Percentiles rank a stretch among this genome's conserved stretches.
Conservation (phyloP, 2,329 filamentous ascomycete genomes). For the Truncatella angustata region DNA sequence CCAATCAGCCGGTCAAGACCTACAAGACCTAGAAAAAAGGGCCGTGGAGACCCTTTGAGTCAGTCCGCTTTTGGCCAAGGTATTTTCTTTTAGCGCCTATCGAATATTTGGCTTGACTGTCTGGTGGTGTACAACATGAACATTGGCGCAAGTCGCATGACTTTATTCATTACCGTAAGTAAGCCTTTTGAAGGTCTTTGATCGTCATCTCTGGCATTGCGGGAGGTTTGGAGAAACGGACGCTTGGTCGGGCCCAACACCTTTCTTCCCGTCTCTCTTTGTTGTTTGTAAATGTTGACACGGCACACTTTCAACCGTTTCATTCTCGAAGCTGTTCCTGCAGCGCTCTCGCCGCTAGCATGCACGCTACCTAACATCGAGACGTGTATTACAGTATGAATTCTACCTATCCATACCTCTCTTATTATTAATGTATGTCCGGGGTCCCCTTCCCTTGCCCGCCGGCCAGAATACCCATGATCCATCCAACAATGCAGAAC, state of each 20-base stretch:
- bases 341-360: too few relatives aligned
- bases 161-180: not conserved
- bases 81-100: slow-evolving; percentile 3
- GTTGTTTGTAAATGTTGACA: too few relatives aligned
- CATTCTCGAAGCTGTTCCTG: not conserved
- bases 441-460: slow-evolving; percentile 1
- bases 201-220: too few relatives aligned
- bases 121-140: not conserved
- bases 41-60: not conserved
- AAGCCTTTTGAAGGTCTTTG: too few relatives aligned
- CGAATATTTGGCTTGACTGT: not conserved
- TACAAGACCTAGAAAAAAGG: not conserved
- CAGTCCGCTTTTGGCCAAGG: slow-evolving; percentile 1
- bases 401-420: too few relatives aligned
- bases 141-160: not conserved
- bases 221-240: not conserved
- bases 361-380: too few relatives aligned
- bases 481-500: not conserved
- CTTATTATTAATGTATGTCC: too few relatives aligned
- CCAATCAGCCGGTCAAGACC: not conserved
- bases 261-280: too few relatives aligned
- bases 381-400: not conserved
- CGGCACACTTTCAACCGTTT: not conserved
- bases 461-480: not conserved
- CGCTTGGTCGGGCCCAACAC: not conserved